Conservation (phyloP, 2,329 filamentous ascomycete genomes). For the Neobulgaria alba region DNA sequence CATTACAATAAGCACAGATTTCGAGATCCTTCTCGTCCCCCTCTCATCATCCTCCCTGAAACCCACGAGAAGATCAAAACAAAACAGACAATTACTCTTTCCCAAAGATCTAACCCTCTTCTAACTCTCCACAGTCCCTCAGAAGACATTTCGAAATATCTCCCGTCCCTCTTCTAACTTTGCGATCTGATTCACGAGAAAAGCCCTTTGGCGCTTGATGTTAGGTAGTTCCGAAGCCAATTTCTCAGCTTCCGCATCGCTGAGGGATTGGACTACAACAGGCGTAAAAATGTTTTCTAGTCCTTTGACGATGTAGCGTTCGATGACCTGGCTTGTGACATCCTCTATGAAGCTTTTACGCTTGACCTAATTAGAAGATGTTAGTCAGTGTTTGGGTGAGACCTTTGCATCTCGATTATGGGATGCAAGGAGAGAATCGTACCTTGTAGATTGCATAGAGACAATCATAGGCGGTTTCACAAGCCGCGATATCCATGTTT, state of each 20-base stretch:
- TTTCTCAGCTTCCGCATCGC: slow-evolving; percentile 17
- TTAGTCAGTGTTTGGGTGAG: background rate
- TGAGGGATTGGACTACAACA: slow-evolving; percentile 6
- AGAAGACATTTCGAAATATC: slow-evolving; percentile 20
- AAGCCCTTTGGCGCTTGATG: slow-evolving; percentile 16
- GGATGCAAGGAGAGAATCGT: background rate
- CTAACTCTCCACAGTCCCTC: too few relatives aligned
- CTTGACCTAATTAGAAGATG: slow-evolving; percentile 18
- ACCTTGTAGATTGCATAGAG: slow-evolving; percentile 30
- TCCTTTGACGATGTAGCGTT: slow-evolving; percentile 27
- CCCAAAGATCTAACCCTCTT: too few relatives aligned
- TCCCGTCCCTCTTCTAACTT: slow-evolving; percentile 25
- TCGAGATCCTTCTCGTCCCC: too few relatives aligned
- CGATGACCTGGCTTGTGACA: slow-evolving; percentile 28
- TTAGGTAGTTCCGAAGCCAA: slow-evolving; percentile 24
- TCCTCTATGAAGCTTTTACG: slow-evolving; percentile 30
- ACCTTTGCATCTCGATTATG: too few relatives aligned
- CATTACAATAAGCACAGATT: too few relatives aligned
- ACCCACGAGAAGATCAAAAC: too few relatives aligned
- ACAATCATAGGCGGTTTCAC: slow-evolving; percentile 26
- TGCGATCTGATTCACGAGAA: slow-evolving; percentile 21
- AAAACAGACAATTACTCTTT: too few relatives aligned
- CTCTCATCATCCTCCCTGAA: too few relatives aligned
- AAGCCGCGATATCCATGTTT: slow-evolving; percentile 26
- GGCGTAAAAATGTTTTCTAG: slow-evolving; percentile 27